Conservation (phyloP, 148 eudicot species). For the Silene uniflora region DNA sequence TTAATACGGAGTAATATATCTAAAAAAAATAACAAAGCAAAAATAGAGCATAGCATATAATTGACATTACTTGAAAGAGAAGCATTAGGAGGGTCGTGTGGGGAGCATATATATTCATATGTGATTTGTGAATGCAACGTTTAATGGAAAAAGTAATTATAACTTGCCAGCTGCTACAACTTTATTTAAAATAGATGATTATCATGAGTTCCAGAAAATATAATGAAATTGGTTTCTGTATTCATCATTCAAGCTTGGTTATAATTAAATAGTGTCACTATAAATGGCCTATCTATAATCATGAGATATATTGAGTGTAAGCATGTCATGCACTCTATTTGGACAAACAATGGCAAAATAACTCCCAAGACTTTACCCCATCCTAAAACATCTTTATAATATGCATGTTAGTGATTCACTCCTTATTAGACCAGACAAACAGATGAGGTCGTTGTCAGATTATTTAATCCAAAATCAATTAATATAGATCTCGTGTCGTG, state of each 20-base stretch:
- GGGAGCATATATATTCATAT: slow-evolving; percentile 6
- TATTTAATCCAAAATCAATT: too few relatives aligned
- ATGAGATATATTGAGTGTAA: slow-evolving; percentile 18
- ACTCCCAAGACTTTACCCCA: not conserved
- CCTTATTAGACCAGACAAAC: not conserved
- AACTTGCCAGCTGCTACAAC: not conserved
- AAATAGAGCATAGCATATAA: not conserved
- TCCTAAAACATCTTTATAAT: not conserved
- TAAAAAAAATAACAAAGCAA: too few relatives aligned
- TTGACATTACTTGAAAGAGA: slow-evolving; percentile 21
- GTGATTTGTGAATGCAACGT: slow-evolving; percentile 20
- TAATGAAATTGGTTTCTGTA: not conserved
- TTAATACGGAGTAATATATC: too few relatives aligned
- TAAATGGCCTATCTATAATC: slow-evolving; percentile 10
- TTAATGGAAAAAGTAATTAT: slow-evolving; percentile 17
- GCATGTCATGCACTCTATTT: slow-evolving; percentile 14
- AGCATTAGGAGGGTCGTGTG: slow-evolving; percentile 9
- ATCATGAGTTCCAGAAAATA: too few relatives aligned
- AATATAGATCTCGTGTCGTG: too few relatives aligned
- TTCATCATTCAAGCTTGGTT: slow-evolving; percentile 9
- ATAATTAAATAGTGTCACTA: slow-evolving; percentile 5
- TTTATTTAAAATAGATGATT: too few relatives aligned
- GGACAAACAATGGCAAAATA: slow-evolving; percentile 3
- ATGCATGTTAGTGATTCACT: not conserved
- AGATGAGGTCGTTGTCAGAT: too few relatives aligned